These are phyloP conservation scores for Takashimella tepidaria DNA, from an alignment of 1,284 basidiomycete species.

Conservation along the genomic window DNA sequence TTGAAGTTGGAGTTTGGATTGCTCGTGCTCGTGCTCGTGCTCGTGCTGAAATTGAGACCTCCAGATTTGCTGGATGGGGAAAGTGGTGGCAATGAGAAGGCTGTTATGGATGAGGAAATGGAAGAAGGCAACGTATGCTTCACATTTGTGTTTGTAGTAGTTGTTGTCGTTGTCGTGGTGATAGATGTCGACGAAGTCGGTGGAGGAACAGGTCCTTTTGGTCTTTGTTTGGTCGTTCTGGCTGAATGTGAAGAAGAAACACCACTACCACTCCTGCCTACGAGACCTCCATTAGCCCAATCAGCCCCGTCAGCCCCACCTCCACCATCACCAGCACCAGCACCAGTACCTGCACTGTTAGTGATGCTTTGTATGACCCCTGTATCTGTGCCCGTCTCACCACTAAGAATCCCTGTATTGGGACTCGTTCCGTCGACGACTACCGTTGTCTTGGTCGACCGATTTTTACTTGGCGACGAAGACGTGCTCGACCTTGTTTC, in stretches of 20 bases:
- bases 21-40: no score
- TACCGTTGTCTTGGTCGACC: no score
- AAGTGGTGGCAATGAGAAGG: not conserved
- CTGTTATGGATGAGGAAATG: not conserved
- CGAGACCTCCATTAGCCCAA: not conserved
- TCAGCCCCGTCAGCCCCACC: not conserved
- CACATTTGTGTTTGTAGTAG: not conserved
- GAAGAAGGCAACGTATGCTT: no score
- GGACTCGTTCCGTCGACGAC: not conserved
- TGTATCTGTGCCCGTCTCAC: no score
- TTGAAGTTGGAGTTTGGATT: no score
- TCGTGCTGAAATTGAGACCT: no score
- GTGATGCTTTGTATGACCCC: no score
- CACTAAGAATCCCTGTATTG: no score
- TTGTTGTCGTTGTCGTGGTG: not conserved
- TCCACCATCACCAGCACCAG: not conserved
- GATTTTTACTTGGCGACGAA: no score
- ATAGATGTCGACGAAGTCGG: not conserved
- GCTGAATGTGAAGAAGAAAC: not conserved
- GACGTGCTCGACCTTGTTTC: no score
- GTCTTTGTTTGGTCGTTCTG: not conserved
- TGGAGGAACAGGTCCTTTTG: not conserved
- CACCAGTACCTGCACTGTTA: not conserved
- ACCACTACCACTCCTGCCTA: not conserved
- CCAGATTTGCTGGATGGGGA: no score